These are phyloP conservation scores for Paecilomyces formosus DNA, from an alignment of 2,329 filamentous ascomycete genomes.

Conservation along the genomic window DNA sequence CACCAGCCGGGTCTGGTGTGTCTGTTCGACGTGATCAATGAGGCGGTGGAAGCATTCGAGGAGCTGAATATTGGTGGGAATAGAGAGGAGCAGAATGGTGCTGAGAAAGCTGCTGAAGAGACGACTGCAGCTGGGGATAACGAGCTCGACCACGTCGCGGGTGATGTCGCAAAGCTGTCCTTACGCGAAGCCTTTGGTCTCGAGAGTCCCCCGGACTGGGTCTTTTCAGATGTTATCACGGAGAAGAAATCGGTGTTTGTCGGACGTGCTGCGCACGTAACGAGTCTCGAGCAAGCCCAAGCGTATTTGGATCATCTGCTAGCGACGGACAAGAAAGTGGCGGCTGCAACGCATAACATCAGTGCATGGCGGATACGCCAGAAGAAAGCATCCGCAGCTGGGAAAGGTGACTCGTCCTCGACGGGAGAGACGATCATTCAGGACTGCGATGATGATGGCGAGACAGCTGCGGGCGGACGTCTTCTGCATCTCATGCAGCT, in stretches of 20 bases:
- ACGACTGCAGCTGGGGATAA: conserved; percentile 11
- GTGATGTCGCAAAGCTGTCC: conserved; percentile 18
- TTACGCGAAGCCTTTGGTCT: conserved; percentile 22
- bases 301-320: conserved; percentile 67
- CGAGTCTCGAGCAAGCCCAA: conserved; percentile 63
- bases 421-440: conserved; percentile 57
- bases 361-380: conserved; percentile 78
- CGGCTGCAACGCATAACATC: conserved; percentile 90
- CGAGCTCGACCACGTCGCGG: conserved; percentile 7
- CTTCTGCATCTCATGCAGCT: conserved; percentile 86
- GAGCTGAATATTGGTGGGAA: conserved; percentile 46
- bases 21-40: conserved; percentile 83
- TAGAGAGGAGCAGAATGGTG: conserved; percentile 7
- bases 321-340: conserved; percentile 72
- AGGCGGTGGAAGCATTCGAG: conserved; percentile 40
- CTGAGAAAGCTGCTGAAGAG: conserved; percentile 17
- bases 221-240: conserved; percentile 61
- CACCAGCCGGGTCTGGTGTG: conserved; percentile 72
- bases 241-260: conserved; percentile 88
- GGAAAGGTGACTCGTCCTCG: conserved; percentile 28
- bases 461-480: conserved; percentile 81
- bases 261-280: conserved; percentile 65
- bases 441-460: conserved; percentile 94
- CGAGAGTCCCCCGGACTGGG: conserved; percentile 55
- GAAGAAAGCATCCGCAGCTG: conserved; percentile 8